Conservation (phyloP, 805 yeast species). For the Henningerozyma blattae region DNA sequence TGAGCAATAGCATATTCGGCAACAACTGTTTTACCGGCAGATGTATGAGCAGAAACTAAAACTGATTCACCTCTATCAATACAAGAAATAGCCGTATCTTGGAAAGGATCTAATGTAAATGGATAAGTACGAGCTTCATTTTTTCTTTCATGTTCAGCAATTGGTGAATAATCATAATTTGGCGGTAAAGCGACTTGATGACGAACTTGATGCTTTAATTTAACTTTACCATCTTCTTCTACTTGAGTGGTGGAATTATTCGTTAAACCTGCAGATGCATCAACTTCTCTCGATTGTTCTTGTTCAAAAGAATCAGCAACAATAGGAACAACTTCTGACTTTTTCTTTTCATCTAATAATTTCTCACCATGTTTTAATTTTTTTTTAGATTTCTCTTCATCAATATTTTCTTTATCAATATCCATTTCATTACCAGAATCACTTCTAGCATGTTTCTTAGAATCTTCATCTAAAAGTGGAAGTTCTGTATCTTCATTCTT, state of each 20-base stretch:
- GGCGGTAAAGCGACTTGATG: slow-evolving; percentile 97
- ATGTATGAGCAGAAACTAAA: slow-evolving; percentile 92
- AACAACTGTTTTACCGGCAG: slow-evolving; percentile 95
- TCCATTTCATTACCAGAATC: slow-evolving; percentile 9
- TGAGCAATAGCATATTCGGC: slow-evolving; percentile 97
- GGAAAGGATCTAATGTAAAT: slow-evolving; percentile 91
- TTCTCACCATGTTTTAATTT: slow-evolving; percentile 15
- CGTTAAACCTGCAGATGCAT: slow-evolving; percentile 64
- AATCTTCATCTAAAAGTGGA: slow-evolving; percentile 1
- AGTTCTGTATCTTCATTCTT: slow-evolving; percentile 3
- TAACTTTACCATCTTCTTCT: slow-evolving; percentile 41
- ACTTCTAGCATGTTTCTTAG: slow-evolving; percentile 8
- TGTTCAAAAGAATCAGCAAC: slow-evolving; percentile 82
- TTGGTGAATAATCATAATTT: slow-evolving; percentile 76
- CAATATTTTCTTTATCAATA: slow-evolving; percentile 3
- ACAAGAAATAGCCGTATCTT: slow-evolving; percentile 91
- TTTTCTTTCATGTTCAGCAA: slow-evolving; percentile 70
- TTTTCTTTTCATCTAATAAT: slow-evolving; percentile 28
- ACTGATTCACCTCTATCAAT: slow-evolving; percentile 92
- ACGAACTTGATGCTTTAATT: slow-evolving; percentile 84
- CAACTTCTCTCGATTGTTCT: slow-evolving; percentile 81
- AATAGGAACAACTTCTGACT: slow-evolving; percentile 47
- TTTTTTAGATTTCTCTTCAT: slow-evolving; percentile 16
- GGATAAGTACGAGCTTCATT: slow-evolving; percentile 85
- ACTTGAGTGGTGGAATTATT: slow-evolving; percentile 28